Base-by-base conservation (phyloP, 2,329 filamentous ascomycete species). In the Ophiostoma pallidulum region DNA sequence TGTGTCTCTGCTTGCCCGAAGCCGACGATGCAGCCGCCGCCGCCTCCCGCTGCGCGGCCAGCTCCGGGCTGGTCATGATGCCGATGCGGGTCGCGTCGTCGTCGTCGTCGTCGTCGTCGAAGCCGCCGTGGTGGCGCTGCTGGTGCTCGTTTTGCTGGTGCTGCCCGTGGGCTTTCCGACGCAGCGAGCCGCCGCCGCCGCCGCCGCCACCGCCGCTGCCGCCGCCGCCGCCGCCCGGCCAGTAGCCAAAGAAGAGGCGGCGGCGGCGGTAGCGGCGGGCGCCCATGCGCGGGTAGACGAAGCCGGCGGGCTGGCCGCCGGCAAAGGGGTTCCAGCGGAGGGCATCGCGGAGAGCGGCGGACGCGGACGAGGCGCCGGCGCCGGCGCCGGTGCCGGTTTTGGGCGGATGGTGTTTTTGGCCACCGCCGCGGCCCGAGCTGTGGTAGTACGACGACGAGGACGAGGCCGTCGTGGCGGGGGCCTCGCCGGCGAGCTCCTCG, bases 231-330 rank as follows among this genome's bases (percentile, higher is more conserved):
- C 53, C 45, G 50, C 74, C 73, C 0, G 66, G 68, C 38, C 72
- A 71, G 66, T 66, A 70, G 40, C 62, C 38, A 26, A 38, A 41
- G 33, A 45, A n/a, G 19, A 32, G 40, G 6, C 58, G 56, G 28
- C 63, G 62, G 8, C 60, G 59, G 24, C 54, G 57, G 12, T 58
- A 56, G 10, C 53, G 53, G 38, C 61, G 60, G 0, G 52, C 53
- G 7, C 32, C 32, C 7, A 55, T 45, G 10, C 66, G 66, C 1
- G 69, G 66, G 43, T 73, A 74, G 29, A 63, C 59, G 52, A 76
- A 76, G 0, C 73, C 73, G 2, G 73, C 73, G 0, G 73, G 71
- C 40, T 66, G 67, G 1, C 73, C 73, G n/a, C 72, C 72, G 4
- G 53, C 47, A 51, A 77, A 74, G 0, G 69, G 69, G 33, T 72